These are phyloP conservation scores for Leersia perrieri DNA, from an alignment of 176 grass and related monocot genomes.

Conservation along the genomic window DNA sequence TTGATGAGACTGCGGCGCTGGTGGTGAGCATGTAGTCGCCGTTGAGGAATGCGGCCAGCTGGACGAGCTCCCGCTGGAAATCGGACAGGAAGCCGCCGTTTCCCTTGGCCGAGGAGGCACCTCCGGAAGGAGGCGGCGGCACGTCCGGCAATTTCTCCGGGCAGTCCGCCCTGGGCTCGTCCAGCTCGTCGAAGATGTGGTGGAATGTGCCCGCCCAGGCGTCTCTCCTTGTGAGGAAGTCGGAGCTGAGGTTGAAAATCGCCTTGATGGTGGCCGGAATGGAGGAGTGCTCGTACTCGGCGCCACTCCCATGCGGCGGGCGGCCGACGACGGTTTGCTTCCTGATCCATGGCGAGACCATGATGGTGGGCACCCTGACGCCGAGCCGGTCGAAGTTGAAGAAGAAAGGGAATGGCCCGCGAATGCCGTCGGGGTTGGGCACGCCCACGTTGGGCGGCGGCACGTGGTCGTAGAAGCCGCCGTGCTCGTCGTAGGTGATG, in stretches of 20 bases:
- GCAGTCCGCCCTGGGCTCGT: conserved; percentile 73
- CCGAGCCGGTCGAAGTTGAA: conserved; percentile 86
- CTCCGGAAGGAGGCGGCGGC: conserved; percentile 33
- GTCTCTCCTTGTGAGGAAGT: conserved; percentile 78
- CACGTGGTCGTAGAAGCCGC: conserved; percentile 88
- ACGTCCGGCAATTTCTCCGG: conserved; percentile 73
- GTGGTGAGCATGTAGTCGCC: conserved; percentile 79
- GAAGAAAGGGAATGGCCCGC: conserved; percentile 58
- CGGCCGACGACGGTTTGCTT: conserved; percentile 64
- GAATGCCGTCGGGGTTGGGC: conserved; percentile 81
- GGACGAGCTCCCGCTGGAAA: conserved; percentile 71
- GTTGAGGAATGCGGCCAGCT: conserved; percentile 67
- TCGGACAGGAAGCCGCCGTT: conserved; percentile 65
- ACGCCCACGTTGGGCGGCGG: conserved; percentile 67
- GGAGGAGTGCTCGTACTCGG: conserved; percentile 86
- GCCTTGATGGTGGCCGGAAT: conserved; percentile 92
- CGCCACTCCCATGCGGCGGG: conserved; percentile 41
- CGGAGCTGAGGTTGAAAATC: conserved; percentile 71
- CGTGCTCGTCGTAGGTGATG: conserved; percentile 92
- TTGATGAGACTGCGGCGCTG: conserved; percentile 40
- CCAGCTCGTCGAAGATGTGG: conserved; percentile 52
- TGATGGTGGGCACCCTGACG: conserved; percentile 76
- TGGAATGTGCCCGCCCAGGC: conserved; percentile 95
- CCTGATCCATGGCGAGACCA: conserved; percentile 90
- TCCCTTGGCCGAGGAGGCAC: conserved; percentile 35